phyloP scores from a whole-genome alignment of 768 basidiomycete genomes.

The Naganishia vishniacii region DNA sequence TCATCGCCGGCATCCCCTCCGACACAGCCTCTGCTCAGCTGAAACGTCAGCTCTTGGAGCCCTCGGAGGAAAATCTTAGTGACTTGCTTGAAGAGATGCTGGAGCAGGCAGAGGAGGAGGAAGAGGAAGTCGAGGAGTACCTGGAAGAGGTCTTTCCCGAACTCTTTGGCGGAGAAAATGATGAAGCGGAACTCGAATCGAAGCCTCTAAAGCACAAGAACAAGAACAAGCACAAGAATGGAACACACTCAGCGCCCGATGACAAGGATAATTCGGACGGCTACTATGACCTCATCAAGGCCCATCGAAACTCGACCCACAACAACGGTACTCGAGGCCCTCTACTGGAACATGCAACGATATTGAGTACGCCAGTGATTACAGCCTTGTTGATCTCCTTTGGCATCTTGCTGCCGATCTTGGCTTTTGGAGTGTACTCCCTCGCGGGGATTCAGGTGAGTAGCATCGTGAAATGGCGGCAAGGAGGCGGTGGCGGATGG shows the following conservation, averaged over 20 bases:
- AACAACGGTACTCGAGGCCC: conserved; percentile 31
- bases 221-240: conserved; percentile 2
- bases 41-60: conserved; percentile 13
- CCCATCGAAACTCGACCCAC: neutral
- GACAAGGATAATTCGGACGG: conserved; percentile 19
- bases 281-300: conserved; percentile 16
- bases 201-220: conserved; percentile 1
- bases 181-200: neutral
- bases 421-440: conserved; percentile 36
- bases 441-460: conserved; percentile 43
- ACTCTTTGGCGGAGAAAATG: conserved; percentile 2
- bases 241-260: neutral
- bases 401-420: conserved; percentile 40
- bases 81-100: conserved; percentile 3
- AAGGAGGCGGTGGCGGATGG: neutral
- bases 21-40: neutral
- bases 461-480: too few relatives aligned
- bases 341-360: conserved; percentile 36
- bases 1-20: neutral
- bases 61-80: neutral
- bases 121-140: conserved; percentile 10
- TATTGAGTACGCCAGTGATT: conserved; percentile 45
- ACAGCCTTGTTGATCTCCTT: conserved; percentile 41
- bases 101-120: conserved; percentile 1
- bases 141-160: conserved; percentile 21